Base-by-base conservation (phyloP, 2,329 filamentous ascomycete genomes). In the Iodosphaeria phyllophila region DNA sequence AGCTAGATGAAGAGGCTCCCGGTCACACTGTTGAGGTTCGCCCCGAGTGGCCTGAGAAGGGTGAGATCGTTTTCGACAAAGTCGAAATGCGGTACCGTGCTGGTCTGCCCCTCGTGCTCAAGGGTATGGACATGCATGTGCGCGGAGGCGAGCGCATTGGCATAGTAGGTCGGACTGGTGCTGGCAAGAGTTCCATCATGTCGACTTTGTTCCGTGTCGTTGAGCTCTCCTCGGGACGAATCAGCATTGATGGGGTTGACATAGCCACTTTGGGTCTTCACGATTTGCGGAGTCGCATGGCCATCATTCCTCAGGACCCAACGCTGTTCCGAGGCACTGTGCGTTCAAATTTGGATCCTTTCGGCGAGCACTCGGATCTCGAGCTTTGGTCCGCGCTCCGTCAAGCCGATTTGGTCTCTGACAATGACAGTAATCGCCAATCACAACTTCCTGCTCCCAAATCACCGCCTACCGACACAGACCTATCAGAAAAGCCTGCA, bases 1-100 rank as follows among this genome's bases (percentile, higher is more conserved):
- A 79, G 36, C 64, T 98, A 4, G 83, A 92, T 33, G 76, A 92
- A 43, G 89, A 95, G 48, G 80, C 86, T 0, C 80, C 84, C 0
- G 58, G 84, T 2, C 77, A 84, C 39, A 74, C 79, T 20, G 47
- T 73, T 24, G 67, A 83, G 5, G 67, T 92, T 3, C 66, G 70
- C 11, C 54, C 67, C 1, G 62, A 61, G 12, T 98, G 89, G 89
- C 89, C 89, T 0, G 74, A 91, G 40, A 69, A 69, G 36, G 89
- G 86, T 15, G 77, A 84, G 43, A 84, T 86, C 33, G 43, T 70
- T 13, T 84, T 86, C 42, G 59, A 73, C 30, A 56, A 77, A 24
- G 75, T 82, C 22, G 56, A 79, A 46, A 84, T 86, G 78, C 66
- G 77, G 10, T 86, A 86, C 44, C 69, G 78, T 8, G 56, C 55